Conservation (phyloP, 768 basidiomycete species). For the Suillus brevipes region DNA sequence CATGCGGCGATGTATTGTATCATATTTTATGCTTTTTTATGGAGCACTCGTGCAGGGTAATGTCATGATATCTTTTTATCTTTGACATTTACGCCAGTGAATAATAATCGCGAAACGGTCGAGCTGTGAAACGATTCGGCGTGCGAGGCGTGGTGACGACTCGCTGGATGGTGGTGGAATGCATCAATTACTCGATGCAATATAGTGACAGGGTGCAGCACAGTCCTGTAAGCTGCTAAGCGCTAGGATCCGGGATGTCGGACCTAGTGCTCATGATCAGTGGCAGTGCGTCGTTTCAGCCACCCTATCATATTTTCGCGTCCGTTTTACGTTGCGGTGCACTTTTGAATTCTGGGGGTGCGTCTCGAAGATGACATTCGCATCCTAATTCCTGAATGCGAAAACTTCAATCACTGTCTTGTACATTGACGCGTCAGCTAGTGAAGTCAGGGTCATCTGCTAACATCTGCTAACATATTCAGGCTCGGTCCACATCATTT, state of each 20-base stretch:
- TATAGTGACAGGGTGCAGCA: too few relatives aligned
- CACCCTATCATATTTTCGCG: background rate
- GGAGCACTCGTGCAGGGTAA: background rate
- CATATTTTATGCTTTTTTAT: conserved; percentile 9
- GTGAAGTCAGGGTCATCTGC: background rate
- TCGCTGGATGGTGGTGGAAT: background rate
- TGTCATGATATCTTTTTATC: conserved; percentile 1
- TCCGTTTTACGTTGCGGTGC: background rate
- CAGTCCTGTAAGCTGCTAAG: background rate
- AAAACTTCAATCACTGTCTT: background rate
- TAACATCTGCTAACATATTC: background rate
- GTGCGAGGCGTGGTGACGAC: background rate
- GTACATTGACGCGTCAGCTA: background rate
- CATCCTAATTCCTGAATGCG: background rate
- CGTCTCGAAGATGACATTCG: background rate
- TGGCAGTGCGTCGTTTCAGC: background rate
- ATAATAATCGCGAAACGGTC: background rate
- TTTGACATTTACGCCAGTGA: background rate
- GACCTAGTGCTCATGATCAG: background rate
- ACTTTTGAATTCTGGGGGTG: background rate
- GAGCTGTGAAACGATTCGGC: background rate
- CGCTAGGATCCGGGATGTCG: background rate
- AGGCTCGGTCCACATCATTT: background rate
- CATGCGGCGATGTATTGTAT: conserved; percentile 2
- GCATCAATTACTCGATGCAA: too few relatives aligned